Conservation (phyloP, 2,329 filamentous ascomycete species). For the Talaromyces sp. region DNA sequence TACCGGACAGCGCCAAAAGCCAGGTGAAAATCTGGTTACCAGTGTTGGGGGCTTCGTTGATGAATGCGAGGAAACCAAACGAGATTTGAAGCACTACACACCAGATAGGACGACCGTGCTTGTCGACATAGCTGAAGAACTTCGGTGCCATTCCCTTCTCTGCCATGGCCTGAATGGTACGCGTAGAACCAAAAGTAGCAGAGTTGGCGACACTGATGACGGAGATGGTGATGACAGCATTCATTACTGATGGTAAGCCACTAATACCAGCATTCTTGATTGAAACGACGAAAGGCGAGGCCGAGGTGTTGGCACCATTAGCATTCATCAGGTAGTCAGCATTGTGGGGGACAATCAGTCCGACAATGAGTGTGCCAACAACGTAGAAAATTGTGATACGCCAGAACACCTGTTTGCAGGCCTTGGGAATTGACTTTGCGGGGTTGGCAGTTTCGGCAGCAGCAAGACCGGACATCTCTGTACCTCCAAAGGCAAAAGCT, state of each 20-base stretch:
- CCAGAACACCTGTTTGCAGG: constrained; percentile 52
- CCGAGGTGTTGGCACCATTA: constrained; percentile 41
- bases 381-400: constrained; percentile 52
- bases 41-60: constrained; percentile 38
- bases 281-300: constrained; percentile 66
- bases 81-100: constrained; percentile 40
- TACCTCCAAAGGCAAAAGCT: constrained; percentile 57
- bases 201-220: constrained; percentile 61
- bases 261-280: constrained; percentile 59
- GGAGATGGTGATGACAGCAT: constrained; percentile 62
- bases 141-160: constrained; percentile 45
- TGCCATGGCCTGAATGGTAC: constrained; percentile 55
- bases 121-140: constrained; percentile 47
- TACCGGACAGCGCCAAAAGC: constrained; percentile 62
- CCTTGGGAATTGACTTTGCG: constrained; percentile 47
- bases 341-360: constrained; percentile 44
- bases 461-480: constrained; percentile 53
- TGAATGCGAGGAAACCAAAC: constrained; percentile 43
- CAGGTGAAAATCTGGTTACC: constrained; percentile 59
- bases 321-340: constrained; percentile 42
- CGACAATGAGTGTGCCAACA: constrained; percentile 45
- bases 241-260: constrained; percentile 63
- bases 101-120: constrained; percentile 44
- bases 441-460: constrained; percentile 54
- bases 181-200: constrained; percentile 56